Evolutionary conservation across 2,329 filamentous ascomycete genomes (phyloP).

Genomic region (Ophiocordyceps robertsii): DNA sequence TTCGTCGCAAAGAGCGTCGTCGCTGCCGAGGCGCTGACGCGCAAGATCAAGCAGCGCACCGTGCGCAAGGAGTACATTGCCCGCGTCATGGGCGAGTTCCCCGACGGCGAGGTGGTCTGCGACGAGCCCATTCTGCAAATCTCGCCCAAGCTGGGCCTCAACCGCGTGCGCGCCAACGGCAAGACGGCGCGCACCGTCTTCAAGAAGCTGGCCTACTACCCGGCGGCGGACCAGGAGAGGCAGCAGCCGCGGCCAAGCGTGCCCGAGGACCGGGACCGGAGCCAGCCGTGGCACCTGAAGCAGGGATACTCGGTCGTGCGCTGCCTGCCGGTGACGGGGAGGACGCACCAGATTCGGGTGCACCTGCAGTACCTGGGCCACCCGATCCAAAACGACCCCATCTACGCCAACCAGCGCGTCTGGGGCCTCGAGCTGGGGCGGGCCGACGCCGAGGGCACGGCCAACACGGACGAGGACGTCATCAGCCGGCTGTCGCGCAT

Average conservation of each 20-base stretch:
- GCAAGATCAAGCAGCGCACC: constrained; percentile 64
- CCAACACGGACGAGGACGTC: constrained; percentile 76
- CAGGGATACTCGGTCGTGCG: constrained; percentile 89
- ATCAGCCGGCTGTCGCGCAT: constrained; percentile 75
- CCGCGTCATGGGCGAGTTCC: constrained; percentile 80
- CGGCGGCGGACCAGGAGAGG: constrained; percentile 26
- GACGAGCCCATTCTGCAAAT: constrained; percentile 90
- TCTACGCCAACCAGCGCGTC: constrained; percentile 88
- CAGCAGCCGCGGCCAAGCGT: background rate
- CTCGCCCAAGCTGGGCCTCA: constrained; percentile 87
- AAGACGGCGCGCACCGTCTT: constrained; percentile 87
- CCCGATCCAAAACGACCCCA: constrained; percentile 93
- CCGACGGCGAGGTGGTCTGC: constrained; percentile 80
- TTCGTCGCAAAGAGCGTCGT: constrained; percentile 82
- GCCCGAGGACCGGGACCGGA: background rate
- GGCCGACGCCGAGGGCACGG: constrained; percentile 48
- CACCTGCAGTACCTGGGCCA: constrained; percentile 91
- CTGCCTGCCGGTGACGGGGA: constrained; percentile 82
- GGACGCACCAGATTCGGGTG: constrained; percentile 89
- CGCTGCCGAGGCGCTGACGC: constrained; percentile 63
- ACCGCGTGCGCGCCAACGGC: constrained; percentile 84
- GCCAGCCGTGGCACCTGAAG: constrained; percentile 33
- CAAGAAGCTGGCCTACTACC: constrained; percentile 84
- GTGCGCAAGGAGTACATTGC: constrained; percentile 95
- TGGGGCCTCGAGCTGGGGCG: constrained; percentile 72